phyloP scores from a whole-genome alignment of 2,329 filamentous ascomycete species.

The Neofusicoccum sp. region DNA sequence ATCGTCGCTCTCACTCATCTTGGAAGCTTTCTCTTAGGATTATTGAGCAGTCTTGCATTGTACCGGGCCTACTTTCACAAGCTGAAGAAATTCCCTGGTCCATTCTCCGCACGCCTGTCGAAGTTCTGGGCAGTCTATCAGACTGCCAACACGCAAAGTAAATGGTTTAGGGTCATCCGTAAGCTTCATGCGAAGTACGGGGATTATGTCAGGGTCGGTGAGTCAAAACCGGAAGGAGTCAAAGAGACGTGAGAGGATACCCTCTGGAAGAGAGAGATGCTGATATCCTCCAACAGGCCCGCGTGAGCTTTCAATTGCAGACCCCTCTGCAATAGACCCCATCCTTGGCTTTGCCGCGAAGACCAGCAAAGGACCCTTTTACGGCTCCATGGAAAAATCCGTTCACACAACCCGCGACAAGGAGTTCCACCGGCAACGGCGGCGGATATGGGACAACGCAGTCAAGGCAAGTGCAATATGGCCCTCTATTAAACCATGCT shows the following conservation, averaged over 20 bases:
- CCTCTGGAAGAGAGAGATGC: no score
- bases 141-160: neutral
- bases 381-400: constrained; percentile 8
- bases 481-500: neutral
- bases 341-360: neutral
- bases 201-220: constrained; percentile 20
- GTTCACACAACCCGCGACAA: constrained; percentile 8
- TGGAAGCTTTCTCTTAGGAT: neutral
- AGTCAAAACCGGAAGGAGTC: neutral
- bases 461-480: constrained; percentile 19
- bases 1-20: neutral
- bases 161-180: neutral
- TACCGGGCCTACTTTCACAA: constrained; percentile 18
- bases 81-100: constrained; percentile 15
- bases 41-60: constrained; percentile 2
- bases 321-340: constrained; percentile 28
- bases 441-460: constrained; percentile 11
- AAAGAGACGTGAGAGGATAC: no score
- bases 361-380: constrained; percentile 17
- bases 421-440: constrained; percentile 6
- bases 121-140: constrained; percentile 13
- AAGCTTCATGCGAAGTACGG: constrained; percentile 16
- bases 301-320: constrained; percentile 31
- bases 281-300: constrained; percentile 25
- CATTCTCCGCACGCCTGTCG: neutral